These are phyloP conservation scores for Begonia fuchsioides DNA, from an alignment of 306 rosid species.

Conservation along the genomic window DNA sequence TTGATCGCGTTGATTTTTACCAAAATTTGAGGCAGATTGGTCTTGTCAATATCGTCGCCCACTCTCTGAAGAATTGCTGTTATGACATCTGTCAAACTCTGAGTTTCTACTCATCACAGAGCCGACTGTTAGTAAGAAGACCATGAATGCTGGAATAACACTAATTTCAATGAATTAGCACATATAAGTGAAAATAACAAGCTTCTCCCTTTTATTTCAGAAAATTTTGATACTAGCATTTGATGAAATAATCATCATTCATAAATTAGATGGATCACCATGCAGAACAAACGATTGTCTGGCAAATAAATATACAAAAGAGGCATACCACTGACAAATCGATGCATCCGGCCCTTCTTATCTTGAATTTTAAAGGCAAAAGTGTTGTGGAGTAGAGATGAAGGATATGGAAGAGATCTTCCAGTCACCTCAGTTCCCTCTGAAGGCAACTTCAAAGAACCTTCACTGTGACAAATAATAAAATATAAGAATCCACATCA, in stretches of 20 bases:
- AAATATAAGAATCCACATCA: constrained; percentile 1
- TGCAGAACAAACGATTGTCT: not conserved
- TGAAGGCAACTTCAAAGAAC: constrained; percentile 55
- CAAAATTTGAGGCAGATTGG: constrained; percentile 67
- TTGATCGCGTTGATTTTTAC: constrained; percentile 23
- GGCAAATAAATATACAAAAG: not conserved
- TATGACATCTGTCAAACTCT: constrained; percentile 63
- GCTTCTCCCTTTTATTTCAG: too few species aligned
- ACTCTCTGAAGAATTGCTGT: constrained; percentile 67
- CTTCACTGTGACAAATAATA: constrained; percentile 38
- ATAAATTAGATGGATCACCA: too few species aligned
- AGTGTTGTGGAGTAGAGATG: constrained; percentile 19
- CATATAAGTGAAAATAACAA: not conserved
- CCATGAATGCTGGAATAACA: not conserved
- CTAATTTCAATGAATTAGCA: not conserved
- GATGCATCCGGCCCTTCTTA: constrained; percentile 65
- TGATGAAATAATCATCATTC: too few species aligned
- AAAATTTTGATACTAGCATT: too few species aligned
- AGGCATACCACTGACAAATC: constrained; percentile 69
- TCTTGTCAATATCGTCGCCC: constrained; percentile 58
- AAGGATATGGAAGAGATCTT: constrained; percentile 25
- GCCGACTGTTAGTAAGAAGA: constrained; percentile 3
- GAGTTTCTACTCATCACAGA: constrained; percentile 41
- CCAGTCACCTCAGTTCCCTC: constrained; percentile 58
- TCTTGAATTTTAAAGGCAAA: constrained; percentile 79